phyloP scores from a whole-genome alignment of 1,284 basidiomycete species.

The Phellopilus nigrolimitatus region DNA sequence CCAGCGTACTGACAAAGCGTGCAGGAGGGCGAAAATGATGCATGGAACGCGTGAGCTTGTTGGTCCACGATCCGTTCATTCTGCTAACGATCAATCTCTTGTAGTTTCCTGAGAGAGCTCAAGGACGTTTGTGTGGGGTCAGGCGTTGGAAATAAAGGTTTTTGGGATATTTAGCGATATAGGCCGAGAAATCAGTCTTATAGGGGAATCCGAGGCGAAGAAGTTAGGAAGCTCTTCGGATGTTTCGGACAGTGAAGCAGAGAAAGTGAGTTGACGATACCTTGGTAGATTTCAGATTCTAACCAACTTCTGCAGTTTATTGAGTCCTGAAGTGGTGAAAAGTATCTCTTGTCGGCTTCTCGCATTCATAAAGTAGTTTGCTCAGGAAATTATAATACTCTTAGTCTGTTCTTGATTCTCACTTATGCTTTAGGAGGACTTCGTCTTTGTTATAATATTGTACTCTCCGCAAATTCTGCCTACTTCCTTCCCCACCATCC shows the following conservation, averaged over 20 bases:
- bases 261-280: conserved; percentile 33
- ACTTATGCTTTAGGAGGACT: no score
- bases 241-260: conserved; percentile 46
- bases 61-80: not conserved
- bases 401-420: no score
- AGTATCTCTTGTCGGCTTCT: no score
- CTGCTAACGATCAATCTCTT: not conserved
- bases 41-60: conserved; percentile 65
- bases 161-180: conserved; percentile 57
- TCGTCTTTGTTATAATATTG: no score
- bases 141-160: conserved; percentile 53
- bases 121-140: conserved; percentile 45
- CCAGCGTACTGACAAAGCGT: conserved; percentile 6
- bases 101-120: conserved; percentile 47
- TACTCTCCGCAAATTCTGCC: not conserved
- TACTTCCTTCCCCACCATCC: conserved; percentile 52
- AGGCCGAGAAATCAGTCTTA: conserved; percentile 54
- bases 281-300: not conserved
- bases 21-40: conserved; percentile 75
- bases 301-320: not conserved
- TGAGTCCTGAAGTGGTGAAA: no score
- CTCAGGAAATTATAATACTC: no score
- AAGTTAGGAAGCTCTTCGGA: conserved; percentile 49
- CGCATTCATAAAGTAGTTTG: no score
- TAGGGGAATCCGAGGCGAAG: conserved; percentile 57